These are phyloP conservation scores for Sparassis latifolia DNA, from an alignment of 1,284 basidiomycete genomes.

Conservation along the genomic window DNA sequence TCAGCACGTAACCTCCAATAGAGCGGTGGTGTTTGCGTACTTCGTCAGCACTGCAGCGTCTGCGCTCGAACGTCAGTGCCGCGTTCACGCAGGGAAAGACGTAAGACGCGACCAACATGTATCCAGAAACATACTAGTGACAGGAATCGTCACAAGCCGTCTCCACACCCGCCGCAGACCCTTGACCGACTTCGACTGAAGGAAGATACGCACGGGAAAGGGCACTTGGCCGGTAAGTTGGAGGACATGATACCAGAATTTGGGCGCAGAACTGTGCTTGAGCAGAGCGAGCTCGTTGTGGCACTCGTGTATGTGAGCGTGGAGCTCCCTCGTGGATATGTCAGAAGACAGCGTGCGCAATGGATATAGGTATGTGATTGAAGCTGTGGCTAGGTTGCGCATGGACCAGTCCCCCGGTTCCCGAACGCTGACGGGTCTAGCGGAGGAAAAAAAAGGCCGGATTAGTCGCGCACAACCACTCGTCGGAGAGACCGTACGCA, in stretches of 20 bases:
- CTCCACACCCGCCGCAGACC: not conserved
- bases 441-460: not conserved
- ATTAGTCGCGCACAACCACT: not conserved
- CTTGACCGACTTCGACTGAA: conserved; percentile 13
- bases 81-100: not conserved
- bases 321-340: conserved; percentile 12
- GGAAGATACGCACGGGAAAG: conserved; percentile 18
- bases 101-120: too few species aligned
- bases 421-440: conserved; percentile 22
- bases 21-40: conserved; percentile 4
- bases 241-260: conserved; percentile 17
- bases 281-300: conserved; percentile 22
- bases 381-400: conserved; percentile 22
- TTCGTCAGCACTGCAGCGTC: conserved; percentile 22
- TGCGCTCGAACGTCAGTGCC: conserved; percentile 1
- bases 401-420: conserved; percentile 22
- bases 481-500: conserved; percentile 4
- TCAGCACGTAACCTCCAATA: not conserved
- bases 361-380: conserved; percentile 20
- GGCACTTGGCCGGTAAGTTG: conserved; percentile 23
- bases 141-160: too few species aligned
- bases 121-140: too few species aligned
- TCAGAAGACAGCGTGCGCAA: conserved; percentile 5
- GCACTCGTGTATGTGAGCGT: conserved; percentile 21
- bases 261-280: conserved; percentile 24